Base-by-base conservation (phyloP, 495 filamentous ascomycete species). In the Aspergillus sclerotiicarbonarius region DNA sequence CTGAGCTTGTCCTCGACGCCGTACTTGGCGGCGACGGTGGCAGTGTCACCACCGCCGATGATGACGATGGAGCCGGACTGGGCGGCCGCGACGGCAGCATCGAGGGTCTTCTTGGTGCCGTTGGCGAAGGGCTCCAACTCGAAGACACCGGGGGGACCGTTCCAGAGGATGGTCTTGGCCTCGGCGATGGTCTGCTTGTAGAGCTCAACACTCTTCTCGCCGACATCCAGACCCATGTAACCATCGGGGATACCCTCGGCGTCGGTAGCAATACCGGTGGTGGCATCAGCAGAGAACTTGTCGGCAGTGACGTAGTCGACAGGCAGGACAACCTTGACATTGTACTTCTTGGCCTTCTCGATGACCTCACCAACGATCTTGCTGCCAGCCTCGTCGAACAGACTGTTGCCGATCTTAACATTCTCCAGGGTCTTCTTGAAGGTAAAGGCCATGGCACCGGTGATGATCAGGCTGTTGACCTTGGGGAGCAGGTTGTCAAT, bases 401-500 rank as follows among this genome's bases (percentile, higher is more conserved):
- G 82, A 44, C 84, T 89, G 81, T 85, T 90, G 50, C 94, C 94
- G 63, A 99, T 99, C 77, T 86, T 82, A 54, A 98, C 85, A 67
- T 81, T 79, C 76, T 97, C 85, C 39, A 98, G 82, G 39, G 91
- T 93, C 84, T 98, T 98, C 87, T 98, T 98, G 85, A 99, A 98
- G 59, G 94, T 99, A 84, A 97, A 99, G 30, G 94, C 91, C 94
- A 99, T 99, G 62, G 88, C 94, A 62, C 94, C 94, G 69, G 92
- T 96, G 80, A 99, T 90, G 75, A 98, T 88, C 62, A 99, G 84
- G 73, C 86, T 92, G 82, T 99, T 82, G 65, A 99, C 90, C 83
- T 99, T 99, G 71, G 90, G 87, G 48, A 99, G 87, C 50, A 99
- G 82, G 82, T 98, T 99, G 78, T 99, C 92, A 70, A 99, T 98